These are phyloP conservation scores for Fragilaria radians DNA, from an alignment of 108 stramenopile species.

Conservation along the genomic window DNA sequence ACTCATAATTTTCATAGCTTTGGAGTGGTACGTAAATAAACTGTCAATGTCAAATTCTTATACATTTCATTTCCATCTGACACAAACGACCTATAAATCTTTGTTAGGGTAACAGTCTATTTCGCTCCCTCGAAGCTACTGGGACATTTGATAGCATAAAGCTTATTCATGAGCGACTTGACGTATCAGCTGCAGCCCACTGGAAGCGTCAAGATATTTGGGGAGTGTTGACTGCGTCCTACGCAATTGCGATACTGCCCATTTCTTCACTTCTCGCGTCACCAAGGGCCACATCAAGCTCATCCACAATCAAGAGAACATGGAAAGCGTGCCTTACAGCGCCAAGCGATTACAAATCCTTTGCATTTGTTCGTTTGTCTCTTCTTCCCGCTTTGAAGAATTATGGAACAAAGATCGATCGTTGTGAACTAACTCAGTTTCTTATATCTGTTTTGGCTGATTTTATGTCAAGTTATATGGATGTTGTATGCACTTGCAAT, in stretches of 20 bases:
- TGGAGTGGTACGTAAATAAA: conserved; percentile 23
- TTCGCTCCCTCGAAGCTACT: conserved; percentile 29
- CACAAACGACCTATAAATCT: neutral
- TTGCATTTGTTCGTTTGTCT: conserved; percentile 61
- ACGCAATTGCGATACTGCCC: conserved; percentile 51
- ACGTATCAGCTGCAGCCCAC: conserved; percentile 22
- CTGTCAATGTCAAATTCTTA: neutral
- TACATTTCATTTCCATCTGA: neutral
- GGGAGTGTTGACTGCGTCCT: conserved; percentile 57
- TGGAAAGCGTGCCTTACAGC: conserved; percentile 41
- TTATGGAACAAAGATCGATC: no score
- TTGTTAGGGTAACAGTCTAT: conserved; percentile 45
- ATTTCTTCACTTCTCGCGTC: conserved; percentile 26
- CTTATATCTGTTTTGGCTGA: conserved; percentile 59
- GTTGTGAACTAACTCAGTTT: conserved; percentile 51
- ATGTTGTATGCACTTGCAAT: conserved; percentile 30
- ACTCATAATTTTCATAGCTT: conserved; percentile 47
- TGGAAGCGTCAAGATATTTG: conserved; percentile 70
- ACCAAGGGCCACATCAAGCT: conserved; percentile 25
- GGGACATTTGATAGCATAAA: conserved; percentile 15
- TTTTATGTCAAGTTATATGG: conserved; percentile 53
- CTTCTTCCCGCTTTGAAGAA: conserved; percentile 43
- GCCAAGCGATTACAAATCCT: conserved; percentile 49
- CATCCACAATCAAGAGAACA: conserved; percentile 22
- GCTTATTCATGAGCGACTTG: conserved; percentile 42